These are phyloP conservation scores for Rhodotorula sp. DNA, from an alignment of 1,284 basidiomycete genomes.

Conservation along the genomic window DNA sequence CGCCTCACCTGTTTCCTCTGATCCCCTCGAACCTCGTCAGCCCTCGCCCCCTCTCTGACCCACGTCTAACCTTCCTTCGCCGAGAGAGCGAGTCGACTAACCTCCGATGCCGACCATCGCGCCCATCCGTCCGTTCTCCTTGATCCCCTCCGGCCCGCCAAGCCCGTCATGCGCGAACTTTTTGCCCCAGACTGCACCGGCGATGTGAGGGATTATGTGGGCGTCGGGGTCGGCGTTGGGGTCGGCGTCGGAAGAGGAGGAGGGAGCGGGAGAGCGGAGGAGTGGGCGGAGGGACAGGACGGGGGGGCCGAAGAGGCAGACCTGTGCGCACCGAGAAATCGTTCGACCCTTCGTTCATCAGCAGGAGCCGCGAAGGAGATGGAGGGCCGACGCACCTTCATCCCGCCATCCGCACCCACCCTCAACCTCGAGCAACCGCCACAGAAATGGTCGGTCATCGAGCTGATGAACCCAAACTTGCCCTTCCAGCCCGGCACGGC, in stretches of 20 bases:
- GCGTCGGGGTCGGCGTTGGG: slow-evolving; percentile 54
- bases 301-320: slow-evolving; percentile 80
- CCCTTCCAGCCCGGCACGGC: slow-evolving; percentile 68
- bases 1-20: slow-evolving; percentile 10
- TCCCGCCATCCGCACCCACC: slow-evolving; percentile 81
- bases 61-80: background rate
- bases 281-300: slow-evolving; percentile 76
- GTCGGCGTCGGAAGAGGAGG: slow-evolving; percentile 43
- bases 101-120: slow-evolving; percentile 85
- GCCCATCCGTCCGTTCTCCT: slow-evolving; percentile 59
- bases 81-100: slow-evolving; percentile 27
- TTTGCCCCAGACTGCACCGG: slow-evolving; percentile 67
- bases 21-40: background rate
- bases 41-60: background rate
- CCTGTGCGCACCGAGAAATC: slow-evolving; percentile 52
- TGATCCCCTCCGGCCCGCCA: slow-evolving; percentile 69
- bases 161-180: slow-evolving; percentile 77
- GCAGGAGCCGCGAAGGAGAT: too few relatives aligned
- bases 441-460: slow-evolving; percentile 91
- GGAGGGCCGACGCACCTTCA: slow-evolving; percentile 61
- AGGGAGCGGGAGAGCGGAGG: slow-evolving; percentile 61
- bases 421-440: slow-evolving; percentile 77
- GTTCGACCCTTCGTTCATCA: background rate
- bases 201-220: slow-evolving; percentile 63
- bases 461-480: slow-evolving; percentile 80